These are phyloP conservation scores for Penicillium sp. DNA, from an alignment of 2,329 filamentous ascomycete genomes.

Conservation along the genomic window DNA sequence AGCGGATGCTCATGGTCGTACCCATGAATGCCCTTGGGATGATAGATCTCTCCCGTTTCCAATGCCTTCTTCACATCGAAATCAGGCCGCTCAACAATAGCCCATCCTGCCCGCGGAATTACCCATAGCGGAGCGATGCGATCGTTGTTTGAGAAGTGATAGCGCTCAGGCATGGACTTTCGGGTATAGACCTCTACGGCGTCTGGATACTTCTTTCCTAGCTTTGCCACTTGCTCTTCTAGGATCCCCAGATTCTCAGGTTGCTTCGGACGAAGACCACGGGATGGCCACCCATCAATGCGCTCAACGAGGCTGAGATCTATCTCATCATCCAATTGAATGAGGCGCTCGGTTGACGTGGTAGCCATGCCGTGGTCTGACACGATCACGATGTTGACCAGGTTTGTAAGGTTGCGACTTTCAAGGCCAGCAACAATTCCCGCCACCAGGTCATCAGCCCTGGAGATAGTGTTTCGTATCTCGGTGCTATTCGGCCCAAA, in stretches of 20 bases:
- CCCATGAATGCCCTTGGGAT: slow-evolving; percentile 83
- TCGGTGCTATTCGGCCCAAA: slow-evolving; percentile 96
- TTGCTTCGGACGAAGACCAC: slow-evolving; percentile 80
- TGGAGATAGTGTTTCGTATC: slow-evolving; percentile 73
- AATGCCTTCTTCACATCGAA: slow-evolving; percentile 72
- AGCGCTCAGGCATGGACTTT: slow-evolving; percentile 85
- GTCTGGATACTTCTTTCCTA: slow-evolving; percentile 58
- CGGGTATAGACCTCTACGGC: slow-evolving; percentile 85
- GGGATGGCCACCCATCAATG: slow-evolving; percentile 91
- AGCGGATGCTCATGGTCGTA: slow-evolving; percentile 94
- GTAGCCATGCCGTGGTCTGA: slow-evolving; percentile 99
- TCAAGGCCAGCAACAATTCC: slow-evolving; percentile 74
- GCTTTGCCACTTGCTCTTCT: slow-evolving; percentile 60
- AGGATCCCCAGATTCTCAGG: slow-evolving; percentile 65
- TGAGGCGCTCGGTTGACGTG: slow-evolving; percentile 74
- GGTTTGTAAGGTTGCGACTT: slow-evolving; percentile 77
- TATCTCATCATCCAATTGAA: slow-evolving; percentile 88
- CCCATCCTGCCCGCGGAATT: slow-evolving; percentile 89
- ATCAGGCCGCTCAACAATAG: slow-evolving; percentile 77
- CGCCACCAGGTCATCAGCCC: slow-evolving; percentile 83
- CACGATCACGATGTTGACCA: slow-evolving; percentile 94
- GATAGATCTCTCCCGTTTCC: slow-evolving; percentile 67
- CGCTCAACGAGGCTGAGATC: slow-evolving; percentile 77
- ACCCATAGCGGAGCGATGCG: slow-evolving; percentile 96
- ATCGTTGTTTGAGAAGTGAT: slow-evolving; percentile 84